phyloP scores from a whole-genome alignment of 2,329 filamentous ascomycete species.

The Fusarium temperatum region DNA sequence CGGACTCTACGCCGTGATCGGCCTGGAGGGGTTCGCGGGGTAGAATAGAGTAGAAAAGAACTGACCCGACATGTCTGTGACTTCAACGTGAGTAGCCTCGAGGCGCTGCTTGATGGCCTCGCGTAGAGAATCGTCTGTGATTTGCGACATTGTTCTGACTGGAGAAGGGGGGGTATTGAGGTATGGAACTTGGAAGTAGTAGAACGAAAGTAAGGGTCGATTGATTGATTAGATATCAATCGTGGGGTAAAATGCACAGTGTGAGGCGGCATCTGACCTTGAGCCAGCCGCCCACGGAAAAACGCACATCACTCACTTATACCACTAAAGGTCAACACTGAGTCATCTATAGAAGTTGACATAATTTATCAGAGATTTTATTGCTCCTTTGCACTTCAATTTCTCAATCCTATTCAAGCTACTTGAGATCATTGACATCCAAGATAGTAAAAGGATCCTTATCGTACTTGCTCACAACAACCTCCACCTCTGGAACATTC shows the following conservation, averaged over 20 bases:
- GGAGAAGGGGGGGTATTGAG: neutral
- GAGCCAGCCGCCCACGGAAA: neutral
- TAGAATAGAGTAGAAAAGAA: slow-evolving; percentile 13
- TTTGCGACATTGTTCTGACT: slow-evolving; percentile 58
- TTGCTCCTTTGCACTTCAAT: neutral
- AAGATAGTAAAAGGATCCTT: slow-evolving; percentile 89
- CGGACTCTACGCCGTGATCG: slow-evolving; percentile 4
- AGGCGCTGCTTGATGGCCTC: slow-evolving; percentile 75
- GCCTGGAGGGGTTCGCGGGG: slow-evolving; percentile 20
- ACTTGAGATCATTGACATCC: slow-evolving; percentile 54
- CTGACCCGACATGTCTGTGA: slow-evolving; percentile 91
- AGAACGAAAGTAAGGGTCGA: slow-evolving; percentile 28
- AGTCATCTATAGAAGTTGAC: neutral
- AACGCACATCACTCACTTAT: neutral
- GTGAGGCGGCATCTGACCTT: neutral
- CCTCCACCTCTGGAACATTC: slow-evolving; percentile 61
- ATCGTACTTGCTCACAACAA: slow-evolving; percentile 82
- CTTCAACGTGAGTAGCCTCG: slow-evolving; percentile 81
- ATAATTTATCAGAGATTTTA: no score
- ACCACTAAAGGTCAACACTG: neutral
- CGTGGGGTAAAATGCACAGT: slow-evolving; percentile 38
- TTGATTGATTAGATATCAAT: slow-evolving; percentile 50
- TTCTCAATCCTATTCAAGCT: neutral
- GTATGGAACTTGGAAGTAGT: neutral
- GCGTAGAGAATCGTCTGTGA: slow-evolving; percentile 78